Evolutionary conservation across 495 filamentous ascomycete species (phyloP).

Genomic region (Lasiosphaeria miniovina): DNA sequence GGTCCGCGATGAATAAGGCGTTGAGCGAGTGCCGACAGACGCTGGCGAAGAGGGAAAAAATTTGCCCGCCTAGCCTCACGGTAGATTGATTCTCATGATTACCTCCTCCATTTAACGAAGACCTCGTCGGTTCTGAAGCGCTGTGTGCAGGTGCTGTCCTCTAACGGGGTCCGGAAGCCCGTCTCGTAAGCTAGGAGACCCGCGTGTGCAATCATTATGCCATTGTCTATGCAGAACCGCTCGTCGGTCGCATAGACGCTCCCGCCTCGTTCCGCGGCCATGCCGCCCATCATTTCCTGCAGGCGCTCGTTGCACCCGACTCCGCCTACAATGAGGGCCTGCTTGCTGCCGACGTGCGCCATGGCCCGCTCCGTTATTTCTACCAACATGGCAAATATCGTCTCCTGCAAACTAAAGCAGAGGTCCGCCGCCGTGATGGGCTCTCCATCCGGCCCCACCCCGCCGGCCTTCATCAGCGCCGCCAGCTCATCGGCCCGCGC

Average conservation of each 20-base stretch:
- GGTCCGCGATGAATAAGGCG: background rate
- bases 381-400: conserved; percentile 92
- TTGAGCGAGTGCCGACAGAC: background rate
- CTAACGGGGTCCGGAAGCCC: conserved; percentile 70
- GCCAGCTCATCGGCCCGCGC: conserved; percentile 78
- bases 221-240: conserved; percentile 97
- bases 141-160: conserved; percentile 88
- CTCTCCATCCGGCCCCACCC: conserved; percentile 39
- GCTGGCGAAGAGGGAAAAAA: background rate
- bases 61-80: background rate
- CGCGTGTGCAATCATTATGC: conserved; percentile 99
- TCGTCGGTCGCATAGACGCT: conserved; percentile 94
- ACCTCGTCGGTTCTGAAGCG: conserved; percentile 95
- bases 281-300: conserved; percentile 97
- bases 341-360: conserved; percentile 88
- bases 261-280: conserved; percentile 88
- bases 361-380: conserved; percentile 98
- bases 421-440: conserved; percentile 76
- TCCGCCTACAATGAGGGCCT: conserved; percentile 95
- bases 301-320: conserved; percentile 95
- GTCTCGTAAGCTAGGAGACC: conserved; percentile 79
- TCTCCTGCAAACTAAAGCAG: conserved; percentile 94
- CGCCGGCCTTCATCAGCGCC: conserved; percentile 52
- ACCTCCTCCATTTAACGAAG: conserved; percentile 85
- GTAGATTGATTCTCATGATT: conserved; percentile 21